Conservation (phyloP, 192 early-diverging fungal species). For the Backusella australiensis region DNA sequence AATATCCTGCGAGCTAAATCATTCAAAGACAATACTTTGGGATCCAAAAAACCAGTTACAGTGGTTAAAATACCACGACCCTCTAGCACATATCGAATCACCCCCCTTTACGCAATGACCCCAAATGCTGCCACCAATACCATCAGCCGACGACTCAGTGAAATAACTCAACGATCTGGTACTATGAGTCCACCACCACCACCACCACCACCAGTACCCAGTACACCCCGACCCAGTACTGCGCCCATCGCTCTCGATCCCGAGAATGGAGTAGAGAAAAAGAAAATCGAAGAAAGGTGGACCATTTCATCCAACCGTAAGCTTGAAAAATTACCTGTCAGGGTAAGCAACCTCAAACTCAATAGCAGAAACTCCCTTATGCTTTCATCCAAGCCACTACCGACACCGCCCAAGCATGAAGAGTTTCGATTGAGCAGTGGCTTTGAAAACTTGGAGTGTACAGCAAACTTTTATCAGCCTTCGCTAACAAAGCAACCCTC, state of each 20-base stretch:
- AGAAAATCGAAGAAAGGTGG: neutral
- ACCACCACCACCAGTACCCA: neutral
- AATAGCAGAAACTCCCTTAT: neutral
- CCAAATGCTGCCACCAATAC: neutral
- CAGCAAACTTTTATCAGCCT: neutral
- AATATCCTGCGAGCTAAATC: neutral
- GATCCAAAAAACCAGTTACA: neutral
- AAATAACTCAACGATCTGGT: neutral
- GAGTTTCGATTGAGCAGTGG: neutral
- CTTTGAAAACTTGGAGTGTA: neutral
- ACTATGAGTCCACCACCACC: neutral
- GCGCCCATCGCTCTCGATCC: neutral
- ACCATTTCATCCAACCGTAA: neutral
- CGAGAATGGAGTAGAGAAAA: neutral
- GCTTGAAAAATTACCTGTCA: neutral
- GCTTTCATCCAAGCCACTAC: neutral
- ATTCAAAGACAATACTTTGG: neutral
- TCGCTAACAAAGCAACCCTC: neutral
- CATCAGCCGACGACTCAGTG: neutral
- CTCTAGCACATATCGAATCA: neutral
- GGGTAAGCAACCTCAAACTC: neutral
- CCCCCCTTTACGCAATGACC: neutral
- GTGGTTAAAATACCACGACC: neutral
- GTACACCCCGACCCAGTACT: neutral
- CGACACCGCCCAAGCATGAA: neutral